phyloP scores from a whole-genome alignment of 78 protist species.

The Acrasis kona region DNA sequence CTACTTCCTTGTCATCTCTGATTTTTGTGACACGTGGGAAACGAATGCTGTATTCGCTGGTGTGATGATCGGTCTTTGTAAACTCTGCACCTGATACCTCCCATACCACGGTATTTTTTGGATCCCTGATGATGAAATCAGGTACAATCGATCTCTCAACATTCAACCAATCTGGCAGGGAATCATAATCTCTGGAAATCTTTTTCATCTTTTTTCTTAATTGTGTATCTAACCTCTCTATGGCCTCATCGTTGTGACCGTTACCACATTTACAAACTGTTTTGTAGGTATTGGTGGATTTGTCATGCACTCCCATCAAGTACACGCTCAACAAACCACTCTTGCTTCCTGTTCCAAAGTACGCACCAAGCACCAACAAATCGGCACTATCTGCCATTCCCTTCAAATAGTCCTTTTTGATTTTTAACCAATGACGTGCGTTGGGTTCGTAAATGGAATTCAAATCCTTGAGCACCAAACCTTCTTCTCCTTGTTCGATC shows the following conservation, averaged over 20 bases:
- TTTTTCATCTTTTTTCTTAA: slow-evolving; percentile 12
- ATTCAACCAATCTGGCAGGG: slow-evolving; percentile 52
- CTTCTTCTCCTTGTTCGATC: slow-evolving; percentile 56
- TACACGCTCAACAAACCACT: slow-evolving; percentile 53
- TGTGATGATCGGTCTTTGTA: slow-evolving; percentile 32
- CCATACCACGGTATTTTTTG: slow-evolving; percentile 42
- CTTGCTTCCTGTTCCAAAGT: slow-evolving; percentile 45
- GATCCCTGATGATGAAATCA: slow-evolving; percentile 51
- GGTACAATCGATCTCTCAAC: slow-evolving; percentile 20
- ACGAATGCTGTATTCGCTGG: slow-evolving; percentile 49
- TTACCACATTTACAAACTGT: slow-evolving; percentile 58
- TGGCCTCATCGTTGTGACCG: slow-evolving; percentile 40
- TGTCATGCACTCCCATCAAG: slow-evolving; percentile 54
- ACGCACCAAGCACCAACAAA: slow-evolving; percentile 65
- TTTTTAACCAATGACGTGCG: slow-evolving; percentile 73
- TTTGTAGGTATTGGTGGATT: slow-evolving; percentile 21
- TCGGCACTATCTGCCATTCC: slow-evolving; percentile 80
- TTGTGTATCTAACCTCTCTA: slow-evolving; percentile 14
- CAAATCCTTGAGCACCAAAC: slow-evolving; percentile 64
- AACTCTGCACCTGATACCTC: slow-evolving; percentile 65
- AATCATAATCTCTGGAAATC: slow-evolving; percentile 10
- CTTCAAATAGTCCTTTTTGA: slow-evolving; percentile 72
- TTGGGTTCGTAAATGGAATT: slow-evolving; percentile 56
- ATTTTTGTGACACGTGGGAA: slow-evolving; percentile 51
- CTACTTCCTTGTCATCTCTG: slow-evolving; percentile 46